Evolutionary conservation across 1,284 basidiomycete genomes (phyloP), one percentile per base, ranked within the genome.

Genomic region (Cryptococcus sp.): DNA sequence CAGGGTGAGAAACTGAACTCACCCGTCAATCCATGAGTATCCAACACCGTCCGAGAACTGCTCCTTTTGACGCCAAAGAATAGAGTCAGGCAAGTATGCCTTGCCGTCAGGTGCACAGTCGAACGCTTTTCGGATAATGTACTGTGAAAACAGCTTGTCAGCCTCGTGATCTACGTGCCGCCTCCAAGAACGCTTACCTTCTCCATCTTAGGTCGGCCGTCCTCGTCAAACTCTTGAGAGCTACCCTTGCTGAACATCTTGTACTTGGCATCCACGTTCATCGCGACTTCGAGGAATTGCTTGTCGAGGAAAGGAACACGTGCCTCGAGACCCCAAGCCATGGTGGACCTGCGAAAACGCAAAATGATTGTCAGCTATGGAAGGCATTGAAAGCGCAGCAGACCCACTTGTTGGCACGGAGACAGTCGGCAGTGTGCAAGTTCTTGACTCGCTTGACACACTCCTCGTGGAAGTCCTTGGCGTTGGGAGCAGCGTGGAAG

Each of bases 271-370:
- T 95, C 88, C 64, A 94, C 80, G 81, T 89, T 89, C 92, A 99
- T 93, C 5, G 92, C 84, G 34, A 91, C 89, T 57, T 98, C 93
- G 54, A 99, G 83, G 85, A 99, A 99, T 37, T 85, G 81, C 81
- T 94, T 97, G 83, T 99, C 96, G 55, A 99, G 86, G 87, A 99
- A 99, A 16, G 96, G 96, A 1, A 99, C 96, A 57, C 96, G 91
- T 5, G 95, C 94, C 80, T 99, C 96, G 53, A 99, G 86, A 64
- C 96, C 96, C 95, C 96, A 99, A 1, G 96, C 96, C 96, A 99
- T 99, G 8, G 96, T 99, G 47, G 92, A 94, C 76, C 89, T 92
- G 62, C 20, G 34, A 29, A 23, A 38, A 8, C 34, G 13, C 41
- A 52, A 52, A 55, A 26, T 50, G 46, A 43, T 39, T 45, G 23